These are phyloP conservation scores for Russula emetica DNA, from an alignment of 768 basidiomycete species.

Conservation along the genomic window DNA sequence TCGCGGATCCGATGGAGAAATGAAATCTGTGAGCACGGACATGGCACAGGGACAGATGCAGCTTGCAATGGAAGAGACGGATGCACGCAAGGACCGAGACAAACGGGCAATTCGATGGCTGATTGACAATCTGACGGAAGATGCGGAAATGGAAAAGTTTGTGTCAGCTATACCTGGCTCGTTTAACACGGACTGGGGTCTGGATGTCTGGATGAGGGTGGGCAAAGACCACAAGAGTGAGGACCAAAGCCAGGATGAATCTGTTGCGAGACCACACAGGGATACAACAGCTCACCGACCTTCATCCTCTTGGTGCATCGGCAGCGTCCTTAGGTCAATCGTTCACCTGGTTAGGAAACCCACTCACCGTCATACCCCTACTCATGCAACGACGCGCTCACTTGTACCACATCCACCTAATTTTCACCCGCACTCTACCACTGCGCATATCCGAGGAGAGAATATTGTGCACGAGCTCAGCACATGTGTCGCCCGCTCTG, in stretches of 20 bases:
- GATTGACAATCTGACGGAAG: not conserved
- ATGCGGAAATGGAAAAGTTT: too few relatives aligned
- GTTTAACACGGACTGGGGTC: too few relatives aligned
- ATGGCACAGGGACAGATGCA: slow-evolving; percentile 14
- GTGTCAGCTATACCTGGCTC: too few relatives aligned
- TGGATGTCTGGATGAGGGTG: too few relatives aligned
- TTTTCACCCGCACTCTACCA: too few relatives aligned
- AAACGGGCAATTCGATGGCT: slow-evolving; percentile 8
- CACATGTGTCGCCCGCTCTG: not conserved
- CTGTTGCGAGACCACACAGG: too few relatives aligned
- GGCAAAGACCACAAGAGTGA: not conserved
- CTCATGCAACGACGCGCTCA: not conserved
- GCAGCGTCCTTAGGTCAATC: not conserved
- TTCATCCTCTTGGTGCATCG: not conserved
- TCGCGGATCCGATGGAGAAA: not conserved
- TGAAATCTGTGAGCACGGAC: not conserved
- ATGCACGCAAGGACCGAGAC: not conserved
- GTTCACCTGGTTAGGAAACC: too few relatives aligned
- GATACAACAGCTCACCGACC: not conserved
- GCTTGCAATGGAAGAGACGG: slow-evolving; percentile 8
- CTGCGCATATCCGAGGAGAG: slow-evolving; percentile 28
- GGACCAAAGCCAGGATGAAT: too few relatives aligned
- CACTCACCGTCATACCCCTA: not conserved
- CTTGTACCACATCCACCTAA: too few relatives aligned
- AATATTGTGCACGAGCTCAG: slow-evolving; percentile 6